These are phyloP conservation scores for Cadophora sp. DNA, from an alignment of 2,329 filamentous ascomycete species.

Conservation along the genomic window DNA sequence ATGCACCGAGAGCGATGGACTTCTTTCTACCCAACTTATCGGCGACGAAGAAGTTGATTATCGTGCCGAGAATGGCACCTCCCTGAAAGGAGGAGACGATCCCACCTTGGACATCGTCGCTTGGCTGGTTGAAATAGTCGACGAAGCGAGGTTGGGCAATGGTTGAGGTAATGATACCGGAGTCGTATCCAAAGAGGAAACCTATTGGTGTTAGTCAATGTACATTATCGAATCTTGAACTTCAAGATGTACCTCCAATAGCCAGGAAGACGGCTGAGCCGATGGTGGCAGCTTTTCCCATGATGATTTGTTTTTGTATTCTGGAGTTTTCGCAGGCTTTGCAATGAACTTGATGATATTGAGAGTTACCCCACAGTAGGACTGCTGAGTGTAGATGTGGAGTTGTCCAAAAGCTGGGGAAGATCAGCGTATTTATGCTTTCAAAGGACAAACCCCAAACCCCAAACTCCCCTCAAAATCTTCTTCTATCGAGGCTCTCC, in stretches of 20 bases:
- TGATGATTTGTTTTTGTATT: background rate
- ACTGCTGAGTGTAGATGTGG: background rate
- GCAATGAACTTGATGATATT: background rate
- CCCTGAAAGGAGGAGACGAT: conserved; percentile 40
- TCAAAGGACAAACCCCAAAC: background rate
- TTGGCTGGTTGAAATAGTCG: conserved; percentile 30
- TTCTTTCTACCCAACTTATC: conserved; percentile 43
- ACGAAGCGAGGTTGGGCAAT: conserved; percentile 44
- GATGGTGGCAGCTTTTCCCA: conserved; percentile 15
- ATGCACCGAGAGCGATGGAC: conserved; percentile 42
- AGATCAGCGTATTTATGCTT: background rate
- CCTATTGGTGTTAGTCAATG: conserved; percentile 33
- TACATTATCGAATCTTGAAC: conserved; percentile 39
- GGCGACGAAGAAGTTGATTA: conserved; percentile 40
- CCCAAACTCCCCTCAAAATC: background rate
- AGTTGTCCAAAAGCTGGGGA: conserved; percentile 5
- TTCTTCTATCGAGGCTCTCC: background rate
- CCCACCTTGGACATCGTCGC: background rate
- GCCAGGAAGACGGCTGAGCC: conserved; percentile 16
- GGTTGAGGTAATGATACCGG: conserved; percentile 44
- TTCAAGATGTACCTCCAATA: conserved; percentile 34
- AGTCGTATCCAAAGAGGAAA: conserved; percentile 45
- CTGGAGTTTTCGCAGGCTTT: background rate
- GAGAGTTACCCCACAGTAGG: background rate
- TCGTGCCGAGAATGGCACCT: conserved; percentile 24